A percentile compares a stretch with the other conserved stretches of the same genome.
phyloP scores from a whole-genome alignment of 805 yeast genomes.

The Tetrapisispora nanseiensis region DNA sequence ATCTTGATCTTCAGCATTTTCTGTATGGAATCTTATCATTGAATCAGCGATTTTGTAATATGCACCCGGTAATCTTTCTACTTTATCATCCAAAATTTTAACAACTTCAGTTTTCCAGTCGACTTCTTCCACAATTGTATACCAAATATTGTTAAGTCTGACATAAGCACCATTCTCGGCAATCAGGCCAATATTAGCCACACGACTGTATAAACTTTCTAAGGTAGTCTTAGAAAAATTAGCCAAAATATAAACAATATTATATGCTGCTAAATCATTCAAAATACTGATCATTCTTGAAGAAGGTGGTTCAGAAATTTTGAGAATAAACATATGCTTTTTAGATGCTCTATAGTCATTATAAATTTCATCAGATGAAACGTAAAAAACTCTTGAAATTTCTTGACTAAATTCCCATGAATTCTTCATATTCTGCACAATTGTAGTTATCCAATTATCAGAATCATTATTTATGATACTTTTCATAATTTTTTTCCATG shows the following conservation, averaged over 20 bases:
- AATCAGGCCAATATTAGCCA: conserved; percentile 65
- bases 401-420: conserved; percentile 44
- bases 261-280: conserved; percentile 50
- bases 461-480: conserved; percentile 61
- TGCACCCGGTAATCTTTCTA: conserved; percentile 75
- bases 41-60: conserved; percentile 65
- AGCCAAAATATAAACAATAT: conserved; percentile 64
- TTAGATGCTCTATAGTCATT: conserved; percentile 23
- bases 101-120: conserved; percentile 31
- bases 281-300: conserved; percentile 49
- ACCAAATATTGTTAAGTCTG: conserved; percentile 50
- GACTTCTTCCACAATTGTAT: conserved; percentile 47
- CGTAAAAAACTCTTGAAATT: conserved; percentile 28
- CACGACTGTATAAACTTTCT: conserved; percentile 57
- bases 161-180: conserved; percentile 88
- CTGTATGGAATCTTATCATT: conserved; percentile 67
- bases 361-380: conserved; percentile 23
- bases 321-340: conserved; percentile 39
- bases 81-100: conserved; percentile 30
- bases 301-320: conserved; percentile 47
- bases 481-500: conserved; percentile 56
- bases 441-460: conserved; percentile 56
- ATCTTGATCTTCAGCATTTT: conserved; percentile 50
- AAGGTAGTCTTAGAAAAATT: conserved; percentile 53
- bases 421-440: conserved; percentile 42